Evolutionary conservation across 2,329 filamentous ascomycete species (phyloP).

Genomic region (Pseudogymnoascus sp.): DNA sequence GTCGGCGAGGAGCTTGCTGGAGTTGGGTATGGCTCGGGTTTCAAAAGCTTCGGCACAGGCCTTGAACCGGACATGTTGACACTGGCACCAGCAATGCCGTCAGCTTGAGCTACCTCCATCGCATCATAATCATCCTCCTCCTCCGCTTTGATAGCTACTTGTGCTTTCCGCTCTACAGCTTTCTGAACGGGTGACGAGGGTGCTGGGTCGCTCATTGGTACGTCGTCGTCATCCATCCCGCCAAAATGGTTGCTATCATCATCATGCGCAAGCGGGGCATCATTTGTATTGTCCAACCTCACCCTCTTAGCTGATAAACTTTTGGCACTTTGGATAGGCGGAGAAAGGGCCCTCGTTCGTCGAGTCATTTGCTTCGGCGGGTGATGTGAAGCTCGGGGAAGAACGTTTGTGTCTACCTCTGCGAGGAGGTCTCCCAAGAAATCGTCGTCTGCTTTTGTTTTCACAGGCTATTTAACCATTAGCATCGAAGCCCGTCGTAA

Average conservation of each 20-base stretch:
- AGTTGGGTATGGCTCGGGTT: slow-evolving; percentile 57
- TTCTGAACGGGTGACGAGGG: slow-evolving; percentile 83
- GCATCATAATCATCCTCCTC: slow-evolving; percentile 70
- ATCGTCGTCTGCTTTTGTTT: slow-evolving; percentile 78
- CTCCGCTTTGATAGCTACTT: slow-evolving; percentile 48
- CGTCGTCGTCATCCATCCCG: slow-evolving; percentile 53
- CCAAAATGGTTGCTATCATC: slow-evolving; percentile 45
- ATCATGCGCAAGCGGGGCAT: slow-evolving; percentile 35
- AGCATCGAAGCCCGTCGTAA: slow-evolving; percentile 18
- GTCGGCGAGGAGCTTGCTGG: slow-evolving; percentile 70
- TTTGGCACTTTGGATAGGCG: slow-evolving; percentile 46
- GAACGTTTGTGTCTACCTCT: slow-evolving; percentile 73
- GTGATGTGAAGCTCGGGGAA: slow-evolving; percentile 50
- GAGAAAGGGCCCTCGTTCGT: slow-evolving; percentile 75
- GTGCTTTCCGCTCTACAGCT: slow-evolving; percentile 62
- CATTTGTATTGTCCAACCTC: slow-evolving; percentile 44
- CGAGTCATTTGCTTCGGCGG: slow-evolving; percentile 59
- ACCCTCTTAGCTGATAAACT: slow-evolving; percentile 47
- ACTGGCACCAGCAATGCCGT: slow-evolving; percentile 58
- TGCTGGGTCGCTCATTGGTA: slow-evolving; percentile 77
- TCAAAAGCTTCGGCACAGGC: slow-evolving; percentile 65
- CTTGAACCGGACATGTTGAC: slow-evolving; percentile 81
- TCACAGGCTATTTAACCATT: slow-evolving; percentile 47
- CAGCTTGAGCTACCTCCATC: slow-evolving; percentile 76
- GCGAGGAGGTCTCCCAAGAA: slow-evolving; percentile 80